Base-by-base conservation (phyloP, 169 alveolate genomes). In the Miamiensis avidus region DNA sequence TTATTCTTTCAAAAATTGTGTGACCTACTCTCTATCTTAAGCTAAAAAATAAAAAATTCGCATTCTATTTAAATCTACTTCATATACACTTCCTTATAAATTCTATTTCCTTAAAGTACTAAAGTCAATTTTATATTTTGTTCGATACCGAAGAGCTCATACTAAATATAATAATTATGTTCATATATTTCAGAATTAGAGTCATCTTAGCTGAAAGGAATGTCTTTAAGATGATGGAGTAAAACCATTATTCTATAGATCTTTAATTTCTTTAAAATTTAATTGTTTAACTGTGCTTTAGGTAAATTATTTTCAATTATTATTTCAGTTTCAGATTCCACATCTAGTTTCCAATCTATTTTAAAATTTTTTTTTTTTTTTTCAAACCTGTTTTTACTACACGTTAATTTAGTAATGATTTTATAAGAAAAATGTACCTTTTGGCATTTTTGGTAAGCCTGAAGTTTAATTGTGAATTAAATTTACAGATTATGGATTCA, bases 191-290 rank as follows among this genome's bases (percentile, higher is more conserved):
- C 69, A 11, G 4, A 75, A 81, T 69, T 72, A 29, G 69, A 75
- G 32, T 86, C n/a, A n/a, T n/a, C 87, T 74, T 75, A 79, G 20
- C 31, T 34, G n/a, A 49, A 49, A 25, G 90, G 90, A 29, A 86
- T 81, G 65, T 86, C 90, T 74, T 86, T 75, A 16, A 86, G 31
- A 1, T 72, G 75, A 74, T 86, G 78, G 26, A 86, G 31, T 29
- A 86, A 75, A 31, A 86, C 75, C 90, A 86, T 86, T 65, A 86
- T 74, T 81, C 90, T 86, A 76, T 81, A 86, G 34, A 86, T 81
- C 49, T 86, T 81, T 29, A 86, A 75, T 0, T 33, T 29, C 31
- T 86, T 86, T 27, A 74, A 28, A 31, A 81, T 79, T 31, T 83
- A 75, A 34, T 81, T 81, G 75, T 81, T 83, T 33, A 81, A 49